phyloP scores from a whole-genome alignment of 1,139 yeast species.

The Debaryomycetaceae sp. region DNA sequence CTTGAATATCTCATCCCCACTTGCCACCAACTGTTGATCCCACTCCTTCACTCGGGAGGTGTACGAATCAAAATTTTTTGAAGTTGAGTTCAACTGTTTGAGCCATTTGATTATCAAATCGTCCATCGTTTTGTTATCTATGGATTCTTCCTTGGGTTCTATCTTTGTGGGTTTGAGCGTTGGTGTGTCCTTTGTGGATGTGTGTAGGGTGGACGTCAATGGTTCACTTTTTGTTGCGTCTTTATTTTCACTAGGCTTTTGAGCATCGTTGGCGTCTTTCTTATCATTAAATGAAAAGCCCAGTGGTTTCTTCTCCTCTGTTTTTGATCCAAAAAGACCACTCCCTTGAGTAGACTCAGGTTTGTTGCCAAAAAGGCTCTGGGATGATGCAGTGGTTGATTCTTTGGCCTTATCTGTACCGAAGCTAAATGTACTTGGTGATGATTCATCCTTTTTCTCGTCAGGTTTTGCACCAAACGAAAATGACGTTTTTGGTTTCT shows the following conservation, averaged over 20 bases:
- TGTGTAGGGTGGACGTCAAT: constrained; percentile 9
- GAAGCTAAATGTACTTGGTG: neutral
- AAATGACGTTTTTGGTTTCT: constrained; percentile 13
- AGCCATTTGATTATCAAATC: constrained; percentile 95
- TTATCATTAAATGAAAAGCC: constrained; percentile 21
- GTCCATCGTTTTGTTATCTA: constrained; percentile 88
- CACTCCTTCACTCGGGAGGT: constrained; percentile 74
- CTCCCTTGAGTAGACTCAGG: constrained; percentile 11
- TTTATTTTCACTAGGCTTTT: constrained; percentile 8
- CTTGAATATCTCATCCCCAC: constrained; percentile 81
- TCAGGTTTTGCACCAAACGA: constrained; percentile 23
- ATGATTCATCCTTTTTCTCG: constrained; percentile 9
- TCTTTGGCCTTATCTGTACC: neutral
- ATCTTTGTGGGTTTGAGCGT: constrained; percentile 45
- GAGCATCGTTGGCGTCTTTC: neutral
- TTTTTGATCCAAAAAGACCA: constrained; percentile 6
- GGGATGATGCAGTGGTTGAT: neutral
- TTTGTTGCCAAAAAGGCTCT: constrained; percentile 6
- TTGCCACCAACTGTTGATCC: constrained; percentile 80
- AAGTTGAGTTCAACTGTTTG: constrained; percentile 69
- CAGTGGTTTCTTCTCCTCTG: constrained; percentile 9
- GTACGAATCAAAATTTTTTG: constrained; percentile 72
- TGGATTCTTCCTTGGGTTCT: constrained; percentile 68
- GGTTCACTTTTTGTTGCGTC: constrained; percentile 8
- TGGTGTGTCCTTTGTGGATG: constrained; percentile 21